Percentiles rank a stretch among this genome's conserved stretches.
These are phyloP conservation scores for Adansonia madagascariensis DNA, from an alignment of 441 rosid species.

Conservation along the genomic window DNA sequence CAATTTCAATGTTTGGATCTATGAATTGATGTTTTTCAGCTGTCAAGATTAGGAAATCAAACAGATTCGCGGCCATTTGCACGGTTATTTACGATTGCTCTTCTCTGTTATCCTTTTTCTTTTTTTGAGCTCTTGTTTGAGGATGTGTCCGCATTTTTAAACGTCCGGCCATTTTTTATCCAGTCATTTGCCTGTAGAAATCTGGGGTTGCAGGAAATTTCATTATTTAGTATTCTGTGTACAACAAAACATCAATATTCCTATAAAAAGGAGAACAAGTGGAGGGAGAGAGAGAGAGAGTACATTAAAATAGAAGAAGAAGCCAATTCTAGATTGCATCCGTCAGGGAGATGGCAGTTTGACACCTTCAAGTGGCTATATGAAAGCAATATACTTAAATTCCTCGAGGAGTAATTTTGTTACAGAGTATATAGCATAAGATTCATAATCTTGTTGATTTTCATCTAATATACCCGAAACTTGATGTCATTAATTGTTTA, in stretches of 20 bases:
- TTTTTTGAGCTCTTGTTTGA: neutral
- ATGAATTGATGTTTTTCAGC: neutral
- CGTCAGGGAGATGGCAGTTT: neutral
- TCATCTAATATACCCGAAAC: neutral
- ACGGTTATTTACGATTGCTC: neutral
- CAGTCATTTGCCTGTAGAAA: slow-evolving; percentile 18
- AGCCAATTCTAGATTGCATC: neutral
- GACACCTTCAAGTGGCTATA: neutral
- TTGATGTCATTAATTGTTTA: neutral
- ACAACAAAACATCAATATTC: neutral
- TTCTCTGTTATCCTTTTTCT: neutral
- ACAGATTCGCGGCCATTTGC: neutral
- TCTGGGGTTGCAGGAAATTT: slow-evolving; percentile 13
- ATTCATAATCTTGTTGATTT: neutral
- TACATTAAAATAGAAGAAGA: too few relatives aligned
- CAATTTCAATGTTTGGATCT: neutral
- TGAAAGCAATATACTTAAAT: neutral
- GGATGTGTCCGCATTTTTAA: neutral
- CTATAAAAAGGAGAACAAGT: neutral
- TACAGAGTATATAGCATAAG: neutral
- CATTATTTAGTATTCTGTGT: slow-evolving; percentile 11
- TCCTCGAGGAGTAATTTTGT: neutral
- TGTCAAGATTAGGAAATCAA: neutral
- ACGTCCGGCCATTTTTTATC: slow-evolving; percentile 6
- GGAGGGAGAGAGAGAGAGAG: too few relatives aligned